phyloP scores from a whole-genome alignment of 2,329 filamentous ascomycete genomes.

The Chaetothyriales sp. region DNA sequence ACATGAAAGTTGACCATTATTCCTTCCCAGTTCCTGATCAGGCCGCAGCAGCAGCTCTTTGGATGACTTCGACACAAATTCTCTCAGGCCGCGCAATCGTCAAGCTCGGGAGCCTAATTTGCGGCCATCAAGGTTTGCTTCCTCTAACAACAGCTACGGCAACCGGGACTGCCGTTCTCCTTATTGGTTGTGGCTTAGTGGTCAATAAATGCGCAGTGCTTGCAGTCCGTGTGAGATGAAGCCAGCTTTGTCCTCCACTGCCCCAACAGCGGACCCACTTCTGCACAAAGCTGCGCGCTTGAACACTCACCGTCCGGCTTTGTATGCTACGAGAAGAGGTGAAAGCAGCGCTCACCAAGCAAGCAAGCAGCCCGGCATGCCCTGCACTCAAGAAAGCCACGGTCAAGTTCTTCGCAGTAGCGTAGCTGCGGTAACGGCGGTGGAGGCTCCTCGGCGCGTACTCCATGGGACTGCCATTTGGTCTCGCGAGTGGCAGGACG shows the following conservation, averaged over 20 bases:
- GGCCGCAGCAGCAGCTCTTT: neutral
- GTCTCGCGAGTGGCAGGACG: slow-evolving; percentile 29
- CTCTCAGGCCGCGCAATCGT: neutral
- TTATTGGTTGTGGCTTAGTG: no score
- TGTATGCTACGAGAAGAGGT: no score
- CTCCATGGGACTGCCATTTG: slow-evolving; percentile 52
- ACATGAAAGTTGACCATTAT: neutral
- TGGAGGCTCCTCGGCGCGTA: slow-evolving; percentile 37
- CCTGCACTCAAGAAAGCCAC: no score
- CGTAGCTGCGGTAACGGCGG: slow-evolving; percentile 53
- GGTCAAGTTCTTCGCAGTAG: slow-evolving; percentile 41
- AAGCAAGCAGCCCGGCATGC: no score
- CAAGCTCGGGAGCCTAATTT: neutral
- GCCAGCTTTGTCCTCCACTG: neutral
- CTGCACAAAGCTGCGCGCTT: no score
- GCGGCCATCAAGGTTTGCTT: no score
- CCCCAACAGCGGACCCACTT: no score
- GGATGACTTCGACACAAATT: neutral
- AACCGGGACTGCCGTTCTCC: no score
- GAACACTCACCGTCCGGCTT: no score
- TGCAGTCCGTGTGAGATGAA: neutral
- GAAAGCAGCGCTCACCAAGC: no score
- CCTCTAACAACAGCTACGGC: no score
- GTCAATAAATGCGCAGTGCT: no score
- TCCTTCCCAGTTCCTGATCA: neutral